Evolutionary conservation across 148 eudicot species (phyloP).

Genomic region (Rhododendron simsii): DNA sequence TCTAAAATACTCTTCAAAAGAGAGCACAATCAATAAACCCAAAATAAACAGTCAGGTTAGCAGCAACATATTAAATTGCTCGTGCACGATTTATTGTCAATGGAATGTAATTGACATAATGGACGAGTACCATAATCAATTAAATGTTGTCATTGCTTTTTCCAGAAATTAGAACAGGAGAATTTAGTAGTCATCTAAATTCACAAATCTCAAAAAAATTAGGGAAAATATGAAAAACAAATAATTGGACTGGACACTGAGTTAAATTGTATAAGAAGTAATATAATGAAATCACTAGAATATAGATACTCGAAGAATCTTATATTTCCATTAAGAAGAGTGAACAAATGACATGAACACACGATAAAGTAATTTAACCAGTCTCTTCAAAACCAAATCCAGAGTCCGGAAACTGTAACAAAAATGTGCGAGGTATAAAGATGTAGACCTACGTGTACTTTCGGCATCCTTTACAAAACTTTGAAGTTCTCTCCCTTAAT

Average conservation of each 20-base stretch:
- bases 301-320: background rate
- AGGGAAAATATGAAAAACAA: background rate
- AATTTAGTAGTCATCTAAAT: background rate
- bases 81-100: background rate
- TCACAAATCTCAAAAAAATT: background rate
- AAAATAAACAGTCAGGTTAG: background rate
- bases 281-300: background rate
- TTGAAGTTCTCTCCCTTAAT: constrained; percentile 61
- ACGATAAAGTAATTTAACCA: background rate
- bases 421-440: background rate
- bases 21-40: background rate
- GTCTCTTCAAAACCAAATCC: background rate
- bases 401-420: background rate
- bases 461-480: constrained; percentile 76
- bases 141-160: background rate
- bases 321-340: background rate
- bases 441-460: constrained; percentile 67
- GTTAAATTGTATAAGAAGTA: background rate
- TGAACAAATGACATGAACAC: background rate
- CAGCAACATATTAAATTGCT: background rate
- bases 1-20: background rate
- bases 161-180: background rate
- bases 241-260: background rate
- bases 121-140: background rate
- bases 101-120: background rate